A percentile compares a stretch with the other conserved stretches of the same genome.
Conservation (phyloP, 495 filamentous ascomycete genomes). For the Aeminium ludgeri region DNA sequence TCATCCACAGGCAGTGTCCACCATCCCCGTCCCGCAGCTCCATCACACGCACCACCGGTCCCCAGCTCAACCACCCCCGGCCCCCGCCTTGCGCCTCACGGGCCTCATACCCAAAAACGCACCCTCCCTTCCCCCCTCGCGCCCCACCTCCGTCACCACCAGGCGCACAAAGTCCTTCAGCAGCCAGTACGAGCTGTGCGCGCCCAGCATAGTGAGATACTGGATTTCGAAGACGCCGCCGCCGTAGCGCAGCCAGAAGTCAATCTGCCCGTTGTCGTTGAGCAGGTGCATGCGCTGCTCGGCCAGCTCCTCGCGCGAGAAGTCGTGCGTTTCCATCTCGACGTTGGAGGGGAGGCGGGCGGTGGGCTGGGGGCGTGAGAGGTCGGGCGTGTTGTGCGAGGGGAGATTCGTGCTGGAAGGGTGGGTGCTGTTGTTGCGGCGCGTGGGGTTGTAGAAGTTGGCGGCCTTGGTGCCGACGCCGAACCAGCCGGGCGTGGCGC, state of each 20-base stretch:
- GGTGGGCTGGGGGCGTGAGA: too few species aligned
- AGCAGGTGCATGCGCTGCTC: slow-evolving; percentile 75
- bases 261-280: slow-evolving; percentile 91
- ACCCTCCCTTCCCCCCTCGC: slow-evolving; percentile 50
- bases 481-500: slow-evolving; percentile 43
- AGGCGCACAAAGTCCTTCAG: slow-evolving; percentile 72
- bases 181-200: slow-evolving; percentile 91
- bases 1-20: too few species aligned
- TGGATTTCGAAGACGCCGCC: slow-evolving; percentile 78
- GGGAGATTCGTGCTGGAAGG: too few species aligned
- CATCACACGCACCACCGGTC: too few species aligned
- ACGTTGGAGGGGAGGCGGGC: slow-evolving; percentile 75
- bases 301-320: slow-evolving; percentile 78
- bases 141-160: slow-evolving; percentile 70
- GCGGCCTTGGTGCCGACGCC: slow-evolving; percentile 8
- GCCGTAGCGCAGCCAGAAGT: slow-evolving; percentile 67
- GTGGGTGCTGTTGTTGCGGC: slow-evolving; percentile 11
- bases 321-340: slow-evolving; percentile 91
- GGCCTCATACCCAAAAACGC: slow-evolving; percentile 55
- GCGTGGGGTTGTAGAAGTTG: neutral
- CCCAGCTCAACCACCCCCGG: too few species aligned
- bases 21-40: too few species aligned
- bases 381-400: too few species aligned
- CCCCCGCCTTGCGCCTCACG: slow-evolving; percentile 41
- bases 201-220: slow-evolving; percentile 91